Base-by-base conservation (phyloP, 2,329 filamentous ascomycete genomes). In the Arachnomyces sp. region DNA sequence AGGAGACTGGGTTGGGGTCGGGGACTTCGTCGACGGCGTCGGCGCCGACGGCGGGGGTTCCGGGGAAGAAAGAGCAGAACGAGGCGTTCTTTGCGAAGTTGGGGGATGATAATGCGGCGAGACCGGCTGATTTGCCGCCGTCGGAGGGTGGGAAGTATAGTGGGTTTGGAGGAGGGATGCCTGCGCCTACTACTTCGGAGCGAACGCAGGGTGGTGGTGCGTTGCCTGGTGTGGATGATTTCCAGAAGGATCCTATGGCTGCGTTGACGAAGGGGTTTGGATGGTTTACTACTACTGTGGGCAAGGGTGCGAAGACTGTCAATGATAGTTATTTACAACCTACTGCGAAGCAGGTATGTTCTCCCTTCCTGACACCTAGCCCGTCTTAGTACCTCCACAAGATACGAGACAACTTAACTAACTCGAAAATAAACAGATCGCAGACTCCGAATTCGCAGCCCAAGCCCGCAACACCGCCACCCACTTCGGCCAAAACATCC, bases 291-390 rank as follows among this genome's bases (percentile, higher is more conserved):
- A 84, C 79, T 28, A 88, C 86, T 9, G 87, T 96, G 31, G 81
- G 80, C 17, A 95, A 92, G 72, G 85, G 86, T 49, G 92, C 89
- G 29, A 93, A 94, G 71, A 86, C 79, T 12, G 83, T 95, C 16
- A 94, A 95, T 60, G 84, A 92, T 51, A 79, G 83, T 28, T 95
- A 87, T 66, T 86, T 98, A 39, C 88, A 94, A 65, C 92, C 92
- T 7, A 92, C 88, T 18, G 87, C 92, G 46, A 84, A 86, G 57
- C 85, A 88, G 77, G 84, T 88, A 72, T 45, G 73, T 53, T 38
- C 16, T 28, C 29, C 34, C 21, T 31, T 15, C 14, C 31, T 5
- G 21, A 25, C 21, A 25, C 21, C 21, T 5, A 11, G 8, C 28
- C 5, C 6, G n/a, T 36, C n/a, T n/a, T n/a, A n/a, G n/a, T n/a